Conservation (phyloP, 139 green algal species). For the Desmodesmus armatus region DNA sequence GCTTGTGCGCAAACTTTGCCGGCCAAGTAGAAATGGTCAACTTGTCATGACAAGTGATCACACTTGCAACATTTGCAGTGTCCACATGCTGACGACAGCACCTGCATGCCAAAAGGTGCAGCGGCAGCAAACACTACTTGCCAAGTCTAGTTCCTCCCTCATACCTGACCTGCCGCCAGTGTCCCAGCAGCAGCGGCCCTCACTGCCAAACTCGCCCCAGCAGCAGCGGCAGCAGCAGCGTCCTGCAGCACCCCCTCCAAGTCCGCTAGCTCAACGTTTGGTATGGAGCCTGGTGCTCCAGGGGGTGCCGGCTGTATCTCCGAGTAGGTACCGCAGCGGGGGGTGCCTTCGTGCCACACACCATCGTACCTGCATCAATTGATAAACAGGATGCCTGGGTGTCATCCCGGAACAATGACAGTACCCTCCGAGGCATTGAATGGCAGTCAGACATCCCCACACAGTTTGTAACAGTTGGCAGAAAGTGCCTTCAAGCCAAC, state of each 20-base stretch:
- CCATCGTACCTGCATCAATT: constrained; percentile 43
- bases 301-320: constrained; percentile 63
- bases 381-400: neutral
- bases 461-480: neutral
- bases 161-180: too few relatives aligned
- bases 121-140: too few relatives aligned
- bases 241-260: constrained; percentile 55
- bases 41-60: too few relatives aligned
- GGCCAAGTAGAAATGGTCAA: too few relatives aligned
- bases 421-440: neutral
- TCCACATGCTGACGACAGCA: too few relatives aligned
- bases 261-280: constrained; percentile 54
- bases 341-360: constrained; percentile 49
- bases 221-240: constrained; percentile 10
- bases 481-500: neutral
- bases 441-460: neutral
- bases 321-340: constrained; percentile 62
- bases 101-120: too few relatives aligned
- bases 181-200: too few relatives aligned
- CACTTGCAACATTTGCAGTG: too few relatives aligned
- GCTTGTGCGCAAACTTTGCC: too few relatives aligned
- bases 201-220: too few relatives aligned
- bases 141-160: too few relatives aligned
- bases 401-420: neutral
- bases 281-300: constrained; percentile 57